These are phyloP conservation scores for Chlamydomonas urium DNA, from an alignment of 139 green algal species.

Conservation along the genomic window DNA sequence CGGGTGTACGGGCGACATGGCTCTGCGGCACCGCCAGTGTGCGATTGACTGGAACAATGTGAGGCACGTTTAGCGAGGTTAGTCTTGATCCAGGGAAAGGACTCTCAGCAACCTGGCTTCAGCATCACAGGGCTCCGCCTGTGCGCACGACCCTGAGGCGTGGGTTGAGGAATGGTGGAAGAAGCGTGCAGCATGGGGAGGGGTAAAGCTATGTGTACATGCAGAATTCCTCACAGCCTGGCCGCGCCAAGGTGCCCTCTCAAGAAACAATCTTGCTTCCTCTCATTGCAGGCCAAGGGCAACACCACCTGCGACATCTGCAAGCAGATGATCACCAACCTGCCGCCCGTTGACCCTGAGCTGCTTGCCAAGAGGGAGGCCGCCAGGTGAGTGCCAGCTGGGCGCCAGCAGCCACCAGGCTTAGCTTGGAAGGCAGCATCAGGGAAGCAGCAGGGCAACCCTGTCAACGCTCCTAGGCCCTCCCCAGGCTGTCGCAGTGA, in stretches of 20 bases:
- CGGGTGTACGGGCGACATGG: slow-evolving; percentile 73
- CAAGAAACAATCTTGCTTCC: slow-evolving; percentile 12
- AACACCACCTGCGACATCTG: slow-evolving; percentile 63
- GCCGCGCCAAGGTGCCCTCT: neutral
- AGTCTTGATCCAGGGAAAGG: neutral
- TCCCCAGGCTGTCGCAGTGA: no score
- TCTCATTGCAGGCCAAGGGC: slow-evolving; percentile 39
- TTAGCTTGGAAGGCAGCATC: no score
- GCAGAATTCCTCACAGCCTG: no score
- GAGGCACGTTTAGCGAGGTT: slow-evolving; percentile 11
- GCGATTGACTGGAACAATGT: slow-evolving; percentile 80
- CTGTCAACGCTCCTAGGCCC: no score
- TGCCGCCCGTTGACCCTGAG: slow-evolving; percentile 27
- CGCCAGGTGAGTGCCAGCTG: slow-evolving; percentile 16
- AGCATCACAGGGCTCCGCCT: no score
- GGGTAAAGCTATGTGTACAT: no score
- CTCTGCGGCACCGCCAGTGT: slow-evolving; percentile 70
- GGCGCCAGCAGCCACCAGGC: neutral
- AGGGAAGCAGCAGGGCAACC: no score
- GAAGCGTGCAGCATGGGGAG: no score
- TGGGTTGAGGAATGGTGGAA: no score
- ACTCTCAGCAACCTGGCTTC: no score
- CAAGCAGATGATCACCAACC: slow-evolving; percentile 54
- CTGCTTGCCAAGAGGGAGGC: slow-evolving; percentile 1
- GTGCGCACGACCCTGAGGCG: no score